A percentile compares a stretch with the other conserved stretches of the same genome.
These are phyloP conservation scores for Candida berthetii DNA, from an alignment of 805 yeast species.

Conservation along the genomic window DNA sequence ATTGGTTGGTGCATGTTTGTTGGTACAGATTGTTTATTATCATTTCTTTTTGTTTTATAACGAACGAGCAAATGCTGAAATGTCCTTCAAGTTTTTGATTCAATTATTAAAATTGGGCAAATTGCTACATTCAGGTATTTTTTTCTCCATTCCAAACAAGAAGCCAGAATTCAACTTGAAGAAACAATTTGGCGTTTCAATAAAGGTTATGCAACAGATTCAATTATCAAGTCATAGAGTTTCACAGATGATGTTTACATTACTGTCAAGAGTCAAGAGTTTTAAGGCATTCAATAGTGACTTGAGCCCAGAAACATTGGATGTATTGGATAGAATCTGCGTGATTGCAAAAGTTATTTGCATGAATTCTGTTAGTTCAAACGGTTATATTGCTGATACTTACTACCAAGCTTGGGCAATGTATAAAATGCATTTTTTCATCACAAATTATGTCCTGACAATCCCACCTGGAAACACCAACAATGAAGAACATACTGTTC, in stretches of 20 bases:
- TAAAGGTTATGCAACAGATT: constrained; percentile 13
- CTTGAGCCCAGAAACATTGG: constrained; percentile 1
- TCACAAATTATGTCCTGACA: constrained; percentile 7
- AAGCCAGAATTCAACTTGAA: constrained; percentile 9
- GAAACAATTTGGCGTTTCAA: constrained; percentile 16
- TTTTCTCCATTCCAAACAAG: constrained; percentile 10
- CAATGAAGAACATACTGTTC: background rate
- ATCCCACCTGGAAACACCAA: constrained; percentile 7
- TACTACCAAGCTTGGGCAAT: constrained; percentile 22
- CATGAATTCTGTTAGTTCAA: background rate
- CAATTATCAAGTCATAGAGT: constrained; percentile 14
- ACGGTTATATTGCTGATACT: constrained; percentile 8
- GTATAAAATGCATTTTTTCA: constrained; percentile 14
- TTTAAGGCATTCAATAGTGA: constrained; percentile 8
- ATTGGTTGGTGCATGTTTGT: constrained; percentile 8
- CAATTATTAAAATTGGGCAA: constrained; percentile 2
- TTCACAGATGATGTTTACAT: constrained; percentile 11
- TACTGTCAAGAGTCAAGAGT: constrained; percentile 12
- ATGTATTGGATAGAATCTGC: constrained; percentile 8
- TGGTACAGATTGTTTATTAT: constrained; percentile 15
- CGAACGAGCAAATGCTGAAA: constrained; percentile 4
- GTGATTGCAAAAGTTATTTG: background rate
- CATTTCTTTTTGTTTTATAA: constrained; percentile 16
- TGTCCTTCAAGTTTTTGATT: constrained; percentile 9
- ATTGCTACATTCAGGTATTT: background rate